Percentiles rank a stretch among this genome's conserved stretches.
Evolutionary conservation across 495 filamentous ascomycete genomes (phyloP).

Genomic region (Elasticomyces elasticus): DNA sequence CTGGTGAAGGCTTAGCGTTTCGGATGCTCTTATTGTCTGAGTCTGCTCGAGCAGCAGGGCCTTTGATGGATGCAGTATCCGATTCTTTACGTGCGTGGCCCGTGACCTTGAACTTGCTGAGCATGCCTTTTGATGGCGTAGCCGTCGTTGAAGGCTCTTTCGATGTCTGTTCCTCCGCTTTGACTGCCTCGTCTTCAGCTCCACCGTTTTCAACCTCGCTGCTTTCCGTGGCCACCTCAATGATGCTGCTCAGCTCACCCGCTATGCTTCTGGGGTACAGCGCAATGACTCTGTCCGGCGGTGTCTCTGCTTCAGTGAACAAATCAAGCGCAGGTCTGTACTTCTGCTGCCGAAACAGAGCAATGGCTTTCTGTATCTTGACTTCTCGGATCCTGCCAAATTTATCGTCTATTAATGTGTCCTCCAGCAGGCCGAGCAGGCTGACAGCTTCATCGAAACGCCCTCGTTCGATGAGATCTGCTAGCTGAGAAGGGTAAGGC

Average conservation of each 20-base stretch:
- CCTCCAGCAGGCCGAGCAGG: constrained; percentile 77
- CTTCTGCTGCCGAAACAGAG: constrained; percentile 68
- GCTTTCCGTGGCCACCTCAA: constrained; percentile 24
- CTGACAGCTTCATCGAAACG: constrained; percentile 89
- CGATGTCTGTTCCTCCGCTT: constrained; percentile 23
- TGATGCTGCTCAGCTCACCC: constrained; percentile 58
- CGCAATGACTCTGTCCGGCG: constrained; percentile 78
- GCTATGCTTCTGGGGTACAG: constrained; percentile 78
- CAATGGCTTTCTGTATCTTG: constrained; percentile 82
- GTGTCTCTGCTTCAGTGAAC: constrained; percentile 78
- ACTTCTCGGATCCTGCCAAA: constrained; percentile 65
- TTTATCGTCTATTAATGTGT: constrained; percentile 80
- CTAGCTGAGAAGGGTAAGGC: constrained; percentile 85
- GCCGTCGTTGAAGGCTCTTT: constrained; percentile 19
- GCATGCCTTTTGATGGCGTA: constrained; percentile 26
- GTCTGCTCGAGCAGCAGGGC: constrained; percentile 43
- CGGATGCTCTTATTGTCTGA: constrained; percentile 41
- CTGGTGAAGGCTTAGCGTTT: constrained; percentile 10
- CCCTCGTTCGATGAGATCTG: constrained; percentile 65
- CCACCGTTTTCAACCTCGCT: constrained; percentile 33
- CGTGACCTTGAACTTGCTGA: constrained; percentile 41
- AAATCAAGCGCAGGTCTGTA: constrained; percentile 85
- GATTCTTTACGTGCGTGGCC: constrained; percentile 45
- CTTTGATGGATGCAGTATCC: constrained; percentile 57
- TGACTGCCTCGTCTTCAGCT: constrained; percentile 28